These are phyloP conservation scores for Beauveria sp. DNA, from an alignment of 2,329 filamentous ascomycete species.

Conservation along the genomic window DNA sequence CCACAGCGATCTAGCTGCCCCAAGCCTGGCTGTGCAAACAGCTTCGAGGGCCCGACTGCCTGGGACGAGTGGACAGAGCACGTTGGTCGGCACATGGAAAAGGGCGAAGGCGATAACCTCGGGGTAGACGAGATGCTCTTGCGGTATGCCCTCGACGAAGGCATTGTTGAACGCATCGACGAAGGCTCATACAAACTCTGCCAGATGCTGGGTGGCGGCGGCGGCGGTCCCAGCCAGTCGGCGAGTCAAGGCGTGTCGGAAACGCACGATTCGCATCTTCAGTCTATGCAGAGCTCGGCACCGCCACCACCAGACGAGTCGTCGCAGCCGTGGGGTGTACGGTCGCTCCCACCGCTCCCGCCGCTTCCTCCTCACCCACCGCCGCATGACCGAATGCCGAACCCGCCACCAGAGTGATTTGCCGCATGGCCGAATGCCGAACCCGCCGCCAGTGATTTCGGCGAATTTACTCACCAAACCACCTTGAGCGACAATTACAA, in stretches of 20 bases:
- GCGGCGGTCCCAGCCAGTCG: slow-evolving; percentile 2
- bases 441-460: neutral
- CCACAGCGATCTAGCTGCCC: slow-evolving; percentile 67
- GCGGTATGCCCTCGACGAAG: slow-evolving; percentile 55
- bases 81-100: slow-evolving; percentile 82
- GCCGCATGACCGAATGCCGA: neutral
- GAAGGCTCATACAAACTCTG: neutral
- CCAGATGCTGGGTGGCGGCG: slow-evolving; percentile 13
- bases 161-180: slow-evolving; percentile 52
- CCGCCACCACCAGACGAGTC: neutral
- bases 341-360: neutral
- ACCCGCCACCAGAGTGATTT: neutral
- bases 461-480: neutral
- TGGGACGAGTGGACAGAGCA: slow-evolving; percentile 95
- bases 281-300: neutral
- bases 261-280: slow-evolving; percentile 17
- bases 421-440: neutral
- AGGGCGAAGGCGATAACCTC: slow-evolving; percentile 50
- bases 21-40: slow-evolving; percentile 59
- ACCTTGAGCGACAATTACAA: too few relatives aligned
- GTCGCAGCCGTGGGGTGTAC: slow-evolving; percentile 1
- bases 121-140: slow-evolving; percentile 51
- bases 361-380: neutral
- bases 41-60: slow-evolving; percentile 63
- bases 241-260: slow-evolving; percentile 17